phyloP scores from a whole-genome alignment of 1,284 basidiomycete genomes.

The Schizophyllum commune region DNA sequence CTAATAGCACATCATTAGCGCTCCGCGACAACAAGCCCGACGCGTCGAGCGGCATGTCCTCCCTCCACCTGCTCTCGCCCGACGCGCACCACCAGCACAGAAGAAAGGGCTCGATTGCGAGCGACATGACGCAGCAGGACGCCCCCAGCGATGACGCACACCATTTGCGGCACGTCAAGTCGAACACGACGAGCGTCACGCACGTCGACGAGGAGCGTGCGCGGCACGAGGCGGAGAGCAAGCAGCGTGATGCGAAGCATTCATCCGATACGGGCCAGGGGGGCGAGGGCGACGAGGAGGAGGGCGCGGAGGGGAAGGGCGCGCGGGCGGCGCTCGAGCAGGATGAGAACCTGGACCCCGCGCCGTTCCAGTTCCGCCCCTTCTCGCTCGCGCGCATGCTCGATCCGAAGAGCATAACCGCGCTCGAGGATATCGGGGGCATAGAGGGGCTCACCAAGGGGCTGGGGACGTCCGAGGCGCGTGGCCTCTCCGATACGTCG shows the following conservation, averaged over 20 bases:
- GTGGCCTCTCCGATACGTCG: conserved; percentile 39
- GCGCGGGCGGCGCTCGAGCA: conserved; percentile 19
- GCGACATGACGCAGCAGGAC: conserved; percentile 19
- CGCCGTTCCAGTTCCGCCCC: conserved; percentile 68
- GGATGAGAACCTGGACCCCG: conserved; percentile 59
- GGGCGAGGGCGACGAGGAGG: conserved; percentile 20
- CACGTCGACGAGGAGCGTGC: conserved; percentile 19
- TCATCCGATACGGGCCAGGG: conserved; percentile 12
- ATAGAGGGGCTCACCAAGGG: conserved; percentile 58
- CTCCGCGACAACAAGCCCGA: conserved; percentile 70
- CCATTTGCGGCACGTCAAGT: conserved; percentile 30
- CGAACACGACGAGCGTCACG: conserved; percentile 29
- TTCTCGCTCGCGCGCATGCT: conserved; percentile 78
- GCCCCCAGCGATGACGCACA: conserved; percentile 23
- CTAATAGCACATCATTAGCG: conserved; percentile 52
- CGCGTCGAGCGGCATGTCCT: conserved; percentile 43
- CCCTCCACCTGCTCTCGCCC: conserved; percentile 48
- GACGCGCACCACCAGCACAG: conserved; percentile 27
- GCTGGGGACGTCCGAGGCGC: conserved; percentile 63
- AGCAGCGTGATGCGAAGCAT: conserved; percentile 12
- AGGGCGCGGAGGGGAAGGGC: conserved; percentile 20
- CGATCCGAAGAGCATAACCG: conserved; percentile 77
- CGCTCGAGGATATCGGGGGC: conserved; percentile 73
- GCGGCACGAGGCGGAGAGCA: conserved; percentile 11
- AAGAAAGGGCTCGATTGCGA: conserved; percentile 39